Conservation (phyloP, 345 rosid species). For the Citrus reticulata region DNA sequence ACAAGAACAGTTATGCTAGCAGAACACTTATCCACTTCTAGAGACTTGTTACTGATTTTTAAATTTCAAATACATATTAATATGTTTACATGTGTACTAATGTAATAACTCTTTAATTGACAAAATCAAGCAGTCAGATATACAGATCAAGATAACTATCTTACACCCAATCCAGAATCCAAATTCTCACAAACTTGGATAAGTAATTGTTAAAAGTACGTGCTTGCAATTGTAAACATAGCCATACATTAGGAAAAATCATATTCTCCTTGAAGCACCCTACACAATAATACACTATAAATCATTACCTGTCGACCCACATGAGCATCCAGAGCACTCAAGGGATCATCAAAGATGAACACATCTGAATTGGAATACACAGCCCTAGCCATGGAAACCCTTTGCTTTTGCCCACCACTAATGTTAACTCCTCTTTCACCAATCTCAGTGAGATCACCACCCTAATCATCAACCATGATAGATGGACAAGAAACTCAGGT, state of each 20-base stretch:
- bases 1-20: background rate
- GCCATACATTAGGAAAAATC: slow-evolving; percentile 1
- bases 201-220: background rate
- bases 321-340: slow-evolving; percentile 98
- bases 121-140: background rate
- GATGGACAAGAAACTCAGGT: slow-evolving; percentile 16
- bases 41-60: background rate
- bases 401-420: slow-evolving; percentile 99
- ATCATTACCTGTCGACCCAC: slow-evolving; percentile 85
- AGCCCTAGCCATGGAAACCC: slow-evolving; percentile 99
- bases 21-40: background rate
- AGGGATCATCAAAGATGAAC: slow-evolving; percentile 91
- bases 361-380: slow-evolving; percentile 91
- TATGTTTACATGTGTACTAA: background rate
- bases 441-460: slow-evolving; percentile 99
- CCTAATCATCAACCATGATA: slow-evolving; percentile 49
- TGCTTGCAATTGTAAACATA: background rate
- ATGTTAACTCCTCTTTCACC: slow-evolving; percentile 99
- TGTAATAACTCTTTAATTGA: background rate
- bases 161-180: background rate
- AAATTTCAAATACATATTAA: background rate
- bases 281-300: background rate
- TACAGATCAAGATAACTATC: background rate
- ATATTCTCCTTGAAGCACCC: background rate
- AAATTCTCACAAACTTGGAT: slow-evolving; percentile 2